Conservation (phyloP, 495 filamentous ascomycete species). For the Friedmanniomyces endolithicus region DNA sequence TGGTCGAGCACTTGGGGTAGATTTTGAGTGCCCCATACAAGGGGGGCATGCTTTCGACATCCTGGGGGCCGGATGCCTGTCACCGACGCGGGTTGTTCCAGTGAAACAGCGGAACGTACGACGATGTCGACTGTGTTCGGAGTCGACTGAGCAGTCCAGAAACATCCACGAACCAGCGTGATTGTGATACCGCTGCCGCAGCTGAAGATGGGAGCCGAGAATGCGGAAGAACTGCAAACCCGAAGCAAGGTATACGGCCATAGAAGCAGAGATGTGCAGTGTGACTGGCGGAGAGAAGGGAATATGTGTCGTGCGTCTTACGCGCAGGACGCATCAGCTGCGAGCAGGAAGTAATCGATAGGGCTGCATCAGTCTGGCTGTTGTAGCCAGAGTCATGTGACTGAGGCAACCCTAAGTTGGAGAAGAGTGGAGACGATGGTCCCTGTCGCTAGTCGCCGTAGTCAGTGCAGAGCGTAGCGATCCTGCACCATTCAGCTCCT, state of each 20-base stretch:
- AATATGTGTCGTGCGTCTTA: not conserved
- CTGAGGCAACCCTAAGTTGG: no score
- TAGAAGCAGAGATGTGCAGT: not conserved
- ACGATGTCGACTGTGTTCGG: not conserved
- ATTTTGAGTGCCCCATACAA: not conserved
- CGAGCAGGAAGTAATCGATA: not conserved
- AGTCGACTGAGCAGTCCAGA: not conserved
- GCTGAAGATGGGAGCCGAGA: not conserved
- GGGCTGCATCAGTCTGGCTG: not conserved
- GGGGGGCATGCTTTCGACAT: no score
- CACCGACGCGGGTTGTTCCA: no score
- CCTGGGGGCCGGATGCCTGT: not conserved
- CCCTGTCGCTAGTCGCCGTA: no score
- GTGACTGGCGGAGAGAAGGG: not conserved
- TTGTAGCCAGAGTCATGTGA: no score
- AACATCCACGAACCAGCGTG: not conserved
- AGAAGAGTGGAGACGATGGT: no score
- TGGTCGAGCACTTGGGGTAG: not conserved
- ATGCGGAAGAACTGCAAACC: not conserved
- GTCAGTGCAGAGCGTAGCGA: not conserved
- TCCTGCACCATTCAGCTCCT: not conserved
- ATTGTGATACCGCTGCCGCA: not conserved
- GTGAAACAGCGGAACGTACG: no score
- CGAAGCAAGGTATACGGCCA: not conserved
- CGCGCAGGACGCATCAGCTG: not conserved